Evolutionary conservation across 768 basidiomycete species (phyloP).

Genomic region (Albatrellus ellisii): DNA sequence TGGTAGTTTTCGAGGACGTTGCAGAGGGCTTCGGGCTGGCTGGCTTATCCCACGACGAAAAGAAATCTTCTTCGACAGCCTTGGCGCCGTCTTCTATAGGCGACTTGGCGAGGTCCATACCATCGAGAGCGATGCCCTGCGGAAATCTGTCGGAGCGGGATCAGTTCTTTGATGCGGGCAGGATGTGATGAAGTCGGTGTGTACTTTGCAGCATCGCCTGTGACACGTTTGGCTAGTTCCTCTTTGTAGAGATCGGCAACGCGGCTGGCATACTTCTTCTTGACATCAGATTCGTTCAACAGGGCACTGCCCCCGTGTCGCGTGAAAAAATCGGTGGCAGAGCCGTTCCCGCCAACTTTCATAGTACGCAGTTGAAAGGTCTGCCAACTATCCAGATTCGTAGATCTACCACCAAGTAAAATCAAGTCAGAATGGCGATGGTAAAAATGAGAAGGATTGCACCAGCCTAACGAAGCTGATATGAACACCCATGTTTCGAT

Average conservation of each 20-base stretch:
- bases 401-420: constrained; percentile 48
- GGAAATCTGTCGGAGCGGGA: constrained; percentile 43
- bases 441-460: too few relatives aligned
- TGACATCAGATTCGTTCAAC: constrained; percentile 60
- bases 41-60: constrained; percentile 93
- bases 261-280: constrained; percentile 81
- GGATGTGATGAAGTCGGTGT: constrained; percentile 13
- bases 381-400: constrained; percentile 94
- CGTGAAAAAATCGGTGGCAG: constrained; percentile 79
- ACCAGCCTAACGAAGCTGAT: constrained; percentile 90
- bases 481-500: constrained; percentile 96
- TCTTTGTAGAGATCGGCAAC: constrained; percentile 87
- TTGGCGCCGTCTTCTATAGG: constrained; percentile 19
- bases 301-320: constrained; percentile 72
- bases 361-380: constrained; percentile 82
- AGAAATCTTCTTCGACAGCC: constrained; percentile 80
- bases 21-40: constrained; percentile 20
- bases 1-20: constrained; percentile 9
- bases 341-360: constrained; percentile 91
- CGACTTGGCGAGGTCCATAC: constrained; percentile 36
- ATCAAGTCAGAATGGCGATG: too few relatives aligned
- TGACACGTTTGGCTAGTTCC: constrained; percentile 69
- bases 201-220: constrained; percentile 60
- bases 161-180: not conserved
- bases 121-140: constrained; percentile 68